Conservation (phyloP, 192 early-diverging fungal genomes). For the Cladochytrium replicatum region DNA sequence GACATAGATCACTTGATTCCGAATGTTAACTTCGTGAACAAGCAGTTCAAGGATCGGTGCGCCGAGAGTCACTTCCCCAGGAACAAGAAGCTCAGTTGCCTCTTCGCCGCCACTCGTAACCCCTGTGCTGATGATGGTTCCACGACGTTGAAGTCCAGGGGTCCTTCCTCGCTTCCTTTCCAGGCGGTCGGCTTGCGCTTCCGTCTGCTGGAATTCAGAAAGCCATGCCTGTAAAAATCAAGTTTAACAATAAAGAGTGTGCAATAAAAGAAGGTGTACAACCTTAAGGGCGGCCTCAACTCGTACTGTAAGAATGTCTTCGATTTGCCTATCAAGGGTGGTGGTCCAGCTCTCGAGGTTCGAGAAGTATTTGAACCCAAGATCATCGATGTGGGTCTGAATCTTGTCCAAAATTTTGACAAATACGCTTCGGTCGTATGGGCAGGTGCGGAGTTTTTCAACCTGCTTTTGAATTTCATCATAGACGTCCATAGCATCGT, state of each 20-base stretch:
- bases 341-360: conserved; percentile 88
- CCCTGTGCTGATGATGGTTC: no score
- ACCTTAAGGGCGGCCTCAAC: conserved; percentile 66
- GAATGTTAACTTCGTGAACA: conserved; percentile 80
- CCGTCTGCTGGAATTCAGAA: conserved; percentile 23
- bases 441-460: conserved; percentile 72
- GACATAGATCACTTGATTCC: conserved; percentile 93
- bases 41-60: conserved; percentile 57
- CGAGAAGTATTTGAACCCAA: conserved; percentile 89
- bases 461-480: conserved; percentile 74
- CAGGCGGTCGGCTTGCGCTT: conserved; percentile 9
- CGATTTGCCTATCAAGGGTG: conserved; percentile 70
- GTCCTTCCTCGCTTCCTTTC: no score
- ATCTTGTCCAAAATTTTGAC: conserved; percentile 62
- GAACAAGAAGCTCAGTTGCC: no score
- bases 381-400: conserved; percentile 78
- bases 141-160: no score
- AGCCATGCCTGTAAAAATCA: conserved; percentile 22
- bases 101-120: no score
- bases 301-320: conserved; percentile 60
- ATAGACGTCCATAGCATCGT: conserved; percentile 66
- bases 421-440: conserved; percentile 65
- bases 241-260: no score
- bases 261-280: no score
- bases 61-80: no score